Evolutionary conservation across 2,329 filamentous ascomycete species (phyloP), one percentile per base, ranked within the genome.

Genomic region (Penicillium aurantiogriseum): DNA sequence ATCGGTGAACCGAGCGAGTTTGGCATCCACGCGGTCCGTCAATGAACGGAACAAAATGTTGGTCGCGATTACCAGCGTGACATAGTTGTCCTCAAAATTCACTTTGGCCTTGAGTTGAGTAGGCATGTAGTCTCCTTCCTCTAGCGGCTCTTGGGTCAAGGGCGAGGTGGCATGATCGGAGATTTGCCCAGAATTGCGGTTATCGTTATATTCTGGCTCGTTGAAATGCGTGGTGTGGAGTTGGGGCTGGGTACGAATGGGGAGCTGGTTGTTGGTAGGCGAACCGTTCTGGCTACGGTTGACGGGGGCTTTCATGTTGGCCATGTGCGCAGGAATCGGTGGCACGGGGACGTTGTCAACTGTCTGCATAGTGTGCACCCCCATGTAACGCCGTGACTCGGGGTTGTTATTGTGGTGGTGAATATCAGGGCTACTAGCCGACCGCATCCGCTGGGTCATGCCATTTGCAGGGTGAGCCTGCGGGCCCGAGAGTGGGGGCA

Each of bases 51-150:
- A 97, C 40, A 91, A 89, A 68, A 97, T 97, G 72, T 95, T 96
- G 76, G 91, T 95, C 33, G 91, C 90, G 42, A 96, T 95, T 11
- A 99, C 93, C n/a, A 99, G 83, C 0, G 93, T 97, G 58, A 97
- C 89, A 66, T 95, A 95, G 70, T 92, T 94, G 46, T 89, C 89
- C 45, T 94, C 91, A 71, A 91, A 95, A 70, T 93, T 93, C 56
- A 99, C 92, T 73, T 95, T 96, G 50, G 97, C 92, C 77, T 97
- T 97, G 51, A 99, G 83, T 70, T 97, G 94, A 8, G 90, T 92
- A 70, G 73, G 82, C 70, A 82, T 81, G 56, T 67, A 79, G 70
- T 83, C 59, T 15, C 55, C 59, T 68, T 73, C 47, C 27, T 72
- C 74, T 2, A 33, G 31, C 31, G 67, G 66, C 38, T 73, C 71